phyloP scores from a whole-genome alignment of 768 basidiomycete species.

The Lentinula boryana region DNA sequence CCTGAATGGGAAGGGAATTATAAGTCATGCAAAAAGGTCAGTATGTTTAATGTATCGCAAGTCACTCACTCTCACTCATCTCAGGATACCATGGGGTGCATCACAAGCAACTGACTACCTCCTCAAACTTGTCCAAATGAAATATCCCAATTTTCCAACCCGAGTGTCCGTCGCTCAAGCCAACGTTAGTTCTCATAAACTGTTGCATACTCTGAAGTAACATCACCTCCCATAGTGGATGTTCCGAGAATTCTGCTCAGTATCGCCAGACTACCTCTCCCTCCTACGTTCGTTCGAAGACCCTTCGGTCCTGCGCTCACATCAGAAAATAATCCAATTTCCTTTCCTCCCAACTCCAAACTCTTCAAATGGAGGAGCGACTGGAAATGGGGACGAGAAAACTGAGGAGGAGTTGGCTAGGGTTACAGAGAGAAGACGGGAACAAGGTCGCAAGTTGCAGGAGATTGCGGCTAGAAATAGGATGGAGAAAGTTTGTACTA shows the following conservation, averaged over 20 bases:
- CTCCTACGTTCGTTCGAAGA: conserved; percentile 64
- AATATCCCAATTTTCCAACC: conserved; percentile 90
- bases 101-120: conserved; percentile 88
- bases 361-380: background rate
- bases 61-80: background rate
- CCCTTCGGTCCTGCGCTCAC: conserved; percentile 55
- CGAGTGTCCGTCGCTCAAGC: conserved; percentile 75
- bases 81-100: conserved; percentile 91
- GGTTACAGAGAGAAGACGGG: conserved; percentile 72
- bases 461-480: conserved; percentile 85
- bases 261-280: conserved; percentile 68
- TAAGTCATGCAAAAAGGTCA: conserved; percentile 85
- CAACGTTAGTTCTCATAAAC: conserved; percentile 43
- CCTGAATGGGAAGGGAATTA: conserved; percentile 71
- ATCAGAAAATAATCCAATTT: conserved; percentile 80
- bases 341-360: conserved; percentile 54
- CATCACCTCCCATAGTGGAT: conserved; percentile 61
- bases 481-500: conserved; percentile 64
- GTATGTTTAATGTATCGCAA: background rate
- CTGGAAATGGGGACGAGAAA: conserved; percentile 62
- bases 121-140: conserved; percentile 89
- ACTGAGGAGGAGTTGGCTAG: conserved; percentile 84
- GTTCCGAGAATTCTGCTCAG: conserved; percentile 80
- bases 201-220: background rate
- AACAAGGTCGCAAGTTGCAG: conserved; percentile 84